A percentile compares a stretch with the other conserved stretches of the same genome.
phyloP scores from a whole-genome alignment of 352 stramenopile genomes.

The Phytophthora meadii region DNA sequence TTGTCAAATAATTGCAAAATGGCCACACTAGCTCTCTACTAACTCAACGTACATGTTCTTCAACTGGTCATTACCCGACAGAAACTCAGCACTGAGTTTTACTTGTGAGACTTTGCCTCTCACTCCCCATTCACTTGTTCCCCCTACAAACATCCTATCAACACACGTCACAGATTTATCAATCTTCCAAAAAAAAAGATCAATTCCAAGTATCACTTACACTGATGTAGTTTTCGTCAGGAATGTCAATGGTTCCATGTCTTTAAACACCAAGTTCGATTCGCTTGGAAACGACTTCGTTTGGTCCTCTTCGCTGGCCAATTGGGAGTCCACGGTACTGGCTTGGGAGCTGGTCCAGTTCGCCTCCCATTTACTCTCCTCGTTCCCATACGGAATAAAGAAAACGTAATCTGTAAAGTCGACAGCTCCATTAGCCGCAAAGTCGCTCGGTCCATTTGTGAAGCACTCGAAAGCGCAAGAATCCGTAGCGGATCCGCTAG shows the following conservation, averaged over 20 bases:
- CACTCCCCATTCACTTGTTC: slow-evolving; percentile 49
- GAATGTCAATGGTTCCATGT: slow-evolving; percentile 46
- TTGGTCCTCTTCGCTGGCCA: slow-evolving; percentile 25
- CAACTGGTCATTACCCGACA: slow-evolving; percentile 45
- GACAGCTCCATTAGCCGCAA: slow-evolving; percentile 49
- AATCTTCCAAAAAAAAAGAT: no score
- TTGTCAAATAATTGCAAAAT: slow-evolving; percentile 1
- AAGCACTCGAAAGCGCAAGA: slow-evolving; percentile 63
- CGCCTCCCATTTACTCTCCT: slow-evolving; percentile 51
- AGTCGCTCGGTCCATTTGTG: slow-evolving; percentile 54
- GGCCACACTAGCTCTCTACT: background rate
- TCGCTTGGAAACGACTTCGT: slow-evolving; percentile 43
- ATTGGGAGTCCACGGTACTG: slow-evolving; percentile 25
- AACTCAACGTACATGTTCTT: slow-evolving; percentile 46
- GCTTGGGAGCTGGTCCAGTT: slow-evolving; percentile 52
- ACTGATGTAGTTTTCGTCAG: slow-evolving; percentile 32
- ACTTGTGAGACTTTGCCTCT: slow-evolving; percentile 55
- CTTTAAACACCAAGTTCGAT: slow-evolving; percentile 41
- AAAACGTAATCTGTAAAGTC: slow-evolving; percentile 62
- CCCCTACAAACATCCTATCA: slow-evolving; percentile 56
- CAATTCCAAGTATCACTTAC: slow-evolving; percentile 22
- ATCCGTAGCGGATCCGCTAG: slow-evolving; percentile 20
- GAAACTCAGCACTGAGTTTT: slow-evolving; percentile 37
- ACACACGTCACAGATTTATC: background rate
- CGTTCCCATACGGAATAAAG: slow-evolving; percentile 57